phyloP scores from a whole-genome alignment of 495 filamentous ascomycete species.

The Penicillium ucsense region DNA sequence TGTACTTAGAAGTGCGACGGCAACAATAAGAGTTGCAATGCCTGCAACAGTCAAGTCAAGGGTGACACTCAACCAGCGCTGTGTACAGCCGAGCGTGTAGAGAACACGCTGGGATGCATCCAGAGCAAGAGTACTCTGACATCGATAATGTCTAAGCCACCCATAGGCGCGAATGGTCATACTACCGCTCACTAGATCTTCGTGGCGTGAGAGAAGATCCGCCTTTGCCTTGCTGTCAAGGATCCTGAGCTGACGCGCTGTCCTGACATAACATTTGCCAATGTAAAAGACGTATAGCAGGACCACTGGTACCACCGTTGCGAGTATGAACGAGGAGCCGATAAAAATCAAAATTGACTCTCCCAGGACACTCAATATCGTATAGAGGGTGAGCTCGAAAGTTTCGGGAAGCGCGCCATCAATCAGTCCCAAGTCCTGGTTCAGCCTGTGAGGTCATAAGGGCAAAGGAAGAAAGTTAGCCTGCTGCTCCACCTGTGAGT shows the following conservation, averaged over 20 bases:
- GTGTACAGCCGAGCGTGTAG: conserved; percentile 53
- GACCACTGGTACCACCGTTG: conserved; percentile 10
- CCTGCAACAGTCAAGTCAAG: conserved; percentile 50
- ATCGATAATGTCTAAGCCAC: conserved; percentile 48
- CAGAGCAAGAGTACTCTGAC: conserved; percentile 47
- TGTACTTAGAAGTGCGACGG: conserved; percentile 13
- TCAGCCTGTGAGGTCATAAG: conserved; percentile 6
- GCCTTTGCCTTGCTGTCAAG: conserved; percentile 47
- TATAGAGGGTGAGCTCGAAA: conserved; percentile 9
- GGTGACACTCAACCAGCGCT: conserved; percentile 62
- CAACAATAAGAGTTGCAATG: conserved; percentile 44
- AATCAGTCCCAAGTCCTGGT: conserved; percentile 34
- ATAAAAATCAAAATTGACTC: conserved; percentile 13
- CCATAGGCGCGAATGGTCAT: conserved; percentile 63
- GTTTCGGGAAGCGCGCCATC: conserved; percentile 35
- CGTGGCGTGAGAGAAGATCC: conserved; percentile 66
- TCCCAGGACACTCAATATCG: conserved; percentile 4
- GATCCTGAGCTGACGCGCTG: conserved; percentile 43
- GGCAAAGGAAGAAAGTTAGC: no score
- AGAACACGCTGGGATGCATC: conserved; percentile 45
- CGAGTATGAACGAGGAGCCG: conserved; percentile 13
- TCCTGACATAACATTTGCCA: conserved; percentile 23
- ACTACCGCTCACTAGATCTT: conserved; percentile 54
- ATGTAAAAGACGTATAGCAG: conserved; percentile 12
- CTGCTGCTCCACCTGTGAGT: no score